These are phyloP conservation scores for Sphaerosporella brunnea DNA, from an alignment of 495 filamentous ascomycete species.

Conservation along the genomic window DNA sequence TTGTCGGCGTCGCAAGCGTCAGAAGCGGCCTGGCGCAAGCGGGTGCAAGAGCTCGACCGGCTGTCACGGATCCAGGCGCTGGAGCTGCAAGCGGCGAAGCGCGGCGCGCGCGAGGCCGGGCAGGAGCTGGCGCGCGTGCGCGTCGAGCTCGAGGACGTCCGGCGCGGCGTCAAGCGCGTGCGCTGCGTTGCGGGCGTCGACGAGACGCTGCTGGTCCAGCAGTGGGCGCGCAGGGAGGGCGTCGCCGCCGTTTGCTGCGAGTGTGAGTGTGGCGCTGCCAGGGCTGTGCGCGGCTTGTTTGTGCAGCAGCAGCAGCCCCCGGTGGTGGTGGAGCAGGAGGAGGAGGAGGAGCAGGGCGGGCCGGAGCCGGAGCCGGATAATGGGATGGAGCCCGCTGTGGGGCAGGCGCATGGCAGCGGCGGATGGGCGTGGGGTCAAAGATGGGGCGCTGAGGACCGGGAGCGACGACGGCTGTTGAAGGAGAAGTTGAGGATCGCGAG, in stretches of 20 bases:
- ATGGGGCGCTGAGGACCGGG: not conserved
- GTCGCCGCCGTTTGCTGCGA: too few relatives aligned
- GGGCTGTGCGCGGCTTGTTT: constrained; percentile 1
- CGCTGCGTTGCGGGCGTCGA: not conserved
- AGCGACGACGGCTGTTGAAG: not conserved
- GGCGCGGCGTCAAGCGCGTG: not conserved
- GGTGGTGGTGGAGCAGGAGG: not conserved
- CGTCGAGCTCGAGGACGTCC: not conserved
- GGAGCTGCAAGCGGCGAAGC: not conserved
- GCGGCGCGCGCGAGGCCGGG: not conserved
- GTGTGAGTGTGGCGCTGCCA: not conserved
- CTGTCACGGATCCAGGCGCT: not conserved
- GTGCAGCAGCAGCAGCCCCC: too few relatives aligned
- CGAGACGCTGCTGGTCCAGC: too few relatives aligned
- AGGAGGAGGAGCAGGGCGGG: not conserved
- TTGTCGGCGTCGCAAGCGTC: not conserved
- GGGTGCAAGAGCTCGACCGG: not conserved
- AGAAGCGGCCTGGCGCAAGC: not conserved
- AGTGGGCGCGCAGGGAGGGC: too few relatives aligned
- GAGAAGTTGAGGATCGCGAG: constrained; percentile 1
- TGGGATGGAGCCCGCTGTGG: too few relatives aligned
- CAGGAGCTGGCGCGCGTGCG: not conserved
- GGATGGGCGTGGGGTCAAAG: too few relatives aligned
- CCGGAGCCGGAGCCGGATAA: too few relatives aligned
- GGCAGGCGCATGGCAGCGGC: too few relatives aligned